A percentile compares a stretch with the other conserved stretches of the same genome.
phyloP scores from a whole-genome alignment of 306 rosid species.

The Fragaria nilgerrensis region DNA sequence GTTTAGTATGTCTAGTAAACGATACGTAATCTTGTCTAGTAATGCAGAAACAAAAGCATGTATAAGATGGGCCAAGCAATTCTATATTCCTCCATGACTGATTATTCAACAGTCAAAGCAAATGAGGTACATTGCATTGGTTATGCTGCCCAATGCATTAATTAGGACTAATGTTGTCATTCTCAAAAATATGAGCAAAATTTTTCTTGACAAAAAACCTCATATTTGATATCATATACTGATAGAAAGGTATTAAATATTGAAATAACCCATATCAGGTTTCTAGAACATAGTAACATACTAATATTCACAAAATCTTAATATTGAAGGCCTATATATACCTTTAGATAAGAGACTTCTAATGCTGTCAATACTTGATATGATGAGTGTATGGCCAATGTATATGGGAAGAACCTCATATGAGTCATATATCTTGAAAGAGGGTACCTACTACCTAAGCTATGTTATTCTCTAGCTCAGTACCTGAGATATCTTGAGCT shows the following conservation, averaged over 20 bases:
- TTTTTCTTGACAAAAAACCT: neutral
- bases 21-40: neutral
- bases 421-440: neutral
- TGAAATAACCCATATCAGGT: neutral
- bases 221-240: neutral
- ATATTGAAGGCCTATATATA: neutral
- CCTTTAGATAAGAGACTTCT: neutral
- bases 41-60: neutral
- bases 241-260: neutral
- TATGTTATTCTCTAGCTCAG: constrained; percentile 15
- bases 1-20: neutral
- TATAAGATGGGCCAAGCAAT: neutral
- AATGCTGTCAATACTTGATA: neutral
- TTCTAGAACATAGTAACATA: neutral
- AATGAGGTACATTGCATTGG: neutral
- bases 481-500: constrained; percentile 96
- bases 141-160: neutral
- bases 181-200: neutral
- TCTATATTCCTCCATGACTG: neutral
- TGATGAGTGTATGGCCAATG: neutral
- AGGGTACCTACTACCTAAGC: constrained; percentile 1
- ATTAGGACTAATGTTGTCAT: neutral
- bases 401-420: neutral
- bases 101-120: no score
- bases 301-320: neutral